Base-by-base conservation (phyloP, 176 grass and related monocot genomes). In the Hordeum marinum region DNA sequence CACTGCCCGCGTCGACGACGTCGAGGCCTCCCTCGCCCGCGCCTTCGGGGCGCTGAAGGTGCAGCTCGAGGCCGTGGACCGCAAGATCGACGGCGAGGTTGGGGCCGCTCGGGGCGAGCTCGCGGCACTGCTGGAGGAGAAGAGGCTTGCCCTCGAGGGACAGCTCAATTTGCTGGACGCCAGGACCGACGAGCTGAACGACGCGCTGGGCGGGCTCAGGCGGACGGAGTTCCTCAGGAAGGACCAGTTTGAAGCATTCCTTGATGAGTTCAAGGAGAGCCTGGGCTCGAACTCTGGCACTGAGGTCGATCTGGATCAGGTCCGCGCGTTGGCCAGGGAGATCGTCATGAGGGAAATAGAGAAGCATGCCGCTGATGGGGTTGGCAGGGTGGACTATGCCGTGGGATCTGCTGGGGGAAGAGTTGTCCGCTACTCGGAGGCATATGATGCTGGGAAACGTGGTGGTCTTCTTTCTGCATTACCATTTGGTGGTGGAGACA, bases 301-400 rank as follows among this genome's bases (percentile, higher is more conserved):
- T 2, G 81, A 86, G n/a, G 43, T 90, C 35, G 82, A 90, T 42
- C 90, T 99, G 74, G 90, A 96, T 65, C 78, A 92, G 63, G 88
- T 94, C 36, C 92, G 91, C 31, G 50, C 75, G 6, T 72, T 99
- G 25, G 96, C 96, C 3, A 88, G 90, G 85, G 93, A 94, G 58
- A 94, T 99, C 42, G 84, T 81, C 29, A 85, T 92, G 84, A 80
- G 80, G 46, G 96, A 99, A 84, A 90, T 99, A 57, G 89, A 96
- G 78, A 99, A 90, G 82, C 96, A 99, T 88, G 89, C 91, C 0
- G 90, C 96, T 0, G 96, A 99, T 92, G 96, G 96, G n/a, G 80
- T 99, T 29, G 94, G 93, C 81, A 92, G 94, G 85, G 96, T 91
- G 29, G 96, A 99, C 82, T 91, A 94, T 18, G 96, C 94, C 3